Conservation (phyloP, 225 moss, liverwort and hornwort genomes). For the Polytrichum commune region DNA sequence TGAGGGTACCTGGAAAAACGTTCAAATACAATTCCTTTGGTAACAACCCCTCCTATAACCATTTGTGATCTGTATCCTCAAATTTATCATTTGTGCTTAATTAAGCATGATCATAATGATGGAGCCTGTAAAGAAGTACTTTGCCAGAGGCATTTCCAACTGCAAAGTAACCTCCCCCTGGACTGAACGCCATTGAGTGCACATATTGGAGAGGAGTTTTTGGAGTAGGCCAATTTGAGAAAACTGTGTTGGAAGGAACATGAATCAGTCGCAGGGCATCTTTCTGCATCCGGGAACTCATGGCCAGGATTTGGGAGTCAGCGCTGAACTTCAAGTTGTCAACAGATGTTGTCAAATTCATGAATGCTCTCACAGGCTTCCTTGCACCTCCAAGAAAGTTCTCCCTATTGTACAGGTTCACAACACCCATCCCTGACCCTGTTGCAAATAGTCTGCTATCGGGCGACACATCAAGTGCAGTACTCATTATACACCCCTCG, state of each 20-base stretch:
- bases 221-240: constrained; percentile 87
- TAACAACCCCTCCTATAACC: no score
- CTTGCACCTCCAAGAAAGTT: constrained; percentile 72
- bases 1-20: no score
- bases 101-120: constrained; percentile 86
- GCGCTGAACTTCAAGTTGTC: constrained; percentile 70
- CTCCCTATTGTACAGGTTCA: constrained; percentile 77
- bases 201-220: constrained; percentile 82
- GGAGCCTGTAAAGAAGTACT: constrained; percentile 81
- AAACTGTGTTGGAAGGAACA: constrained; percentile 87
- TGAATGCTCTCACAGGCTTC: constrained; percentile 67
- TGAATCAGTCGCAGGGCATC: constrained; percentile 83
- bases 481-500: constrained; percentile 74
- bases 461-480: constrained; percentile 62
- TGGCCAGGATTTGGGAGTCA: constrained; percentile 89
- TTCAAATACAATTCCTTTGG: no score
- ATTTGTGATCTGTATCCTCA: no score
- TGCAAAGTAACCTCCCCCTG: constrained; percentile 91
- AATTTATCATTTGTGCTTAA: no score
- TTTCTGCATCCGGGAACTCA: constrained; percentile 81
- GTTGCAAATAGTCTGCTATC: constrained; percentile 81
- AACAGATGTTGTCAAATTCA: constrained; percentile 81
- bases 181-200: constrained; percentile 91
- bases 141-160: constrained; percentile 81
- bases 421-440: constrained; percentile 84